Conservation (phyloP, 495 filamentous ascomycete genomes). For the Bacidia gigantensis region DNA sequence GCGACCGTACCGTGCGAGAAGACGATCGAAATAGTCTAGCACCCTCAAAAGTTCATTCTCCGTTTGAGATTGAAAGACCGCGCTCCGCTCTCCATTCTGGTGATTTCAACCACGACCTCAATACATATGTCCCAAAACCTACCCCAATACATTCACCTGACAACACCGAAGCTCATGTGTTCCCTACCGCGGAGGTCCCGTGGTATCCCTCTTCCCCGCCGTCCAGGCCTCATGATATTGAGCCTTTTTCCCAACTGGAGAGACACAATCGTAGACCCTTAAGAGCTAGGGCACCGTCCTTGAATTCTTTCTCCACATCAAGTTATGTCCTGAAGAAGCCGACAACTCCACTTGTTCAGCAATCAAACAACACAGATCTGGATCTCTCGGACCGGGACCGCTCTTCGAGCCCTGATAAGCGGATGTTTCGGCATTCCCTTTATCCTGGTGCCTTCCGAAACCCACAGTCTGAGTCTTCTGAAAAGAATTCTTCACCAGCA, state of each 20-base stretch:
- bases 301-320: conserved; percentile 54
- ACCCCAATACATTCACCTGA: neutral
- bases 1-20: neutral
- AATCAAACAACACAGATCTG: conserved; percentile 74
- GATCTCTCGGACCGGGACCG: conserved; percentile 41
- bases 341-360: conserved; percentile 84
- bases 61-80: conserved; percentile 61
- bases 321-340: conserved; percentile 77
- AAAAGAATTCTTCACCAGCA: conserved; percentile 7
- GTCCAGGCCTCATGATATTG: neutral
- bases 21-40: neutral
- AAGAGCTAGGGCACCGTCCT: conserved; percentile 40
- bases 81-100: conserved; percentile 79
- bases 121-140: neutral
- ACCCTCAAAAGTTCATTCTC: conserved; percentile 20
- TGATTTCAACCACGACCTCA: conserved; percentile 52
- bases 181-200: neutral
- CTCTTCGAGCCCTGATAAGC: conserved; percentile 29
- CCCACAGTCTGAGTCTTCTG: conserved; percentile 27
- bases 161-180: neutral
- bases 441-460: conserved; percentile 41
- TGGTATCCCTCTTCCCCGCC: neutral
- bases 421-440: conserved; percentile 45
- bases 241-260: neutral
- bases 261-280: too few species aligned